Conservation (phyloP, 176 grass and related monocot genomes). For the Dendrocalamus sinicus region DNA sequence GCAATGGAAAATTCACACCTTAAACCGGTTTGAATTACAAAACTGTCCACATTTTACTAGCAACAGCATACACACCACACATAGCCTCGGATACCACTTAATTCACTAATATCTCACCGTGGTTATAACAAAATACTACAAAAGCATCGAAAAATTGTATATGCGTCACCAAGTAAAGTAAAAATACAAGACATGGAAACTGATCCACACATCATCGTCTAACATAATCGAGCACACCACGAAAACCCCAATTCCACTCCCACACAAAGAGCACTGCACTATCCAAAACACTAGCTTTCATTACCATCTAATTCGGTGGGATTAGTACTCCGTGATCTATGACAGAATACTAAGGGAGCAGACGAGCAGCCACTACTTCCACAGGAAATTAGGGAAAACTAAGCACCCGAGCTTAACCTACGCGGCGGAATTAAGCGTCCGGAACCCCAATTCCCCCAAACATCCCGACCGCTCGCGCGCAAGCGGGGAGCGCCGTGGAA, state of each 20-base stretch:
- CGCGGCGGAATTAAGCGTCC: slow-evolving; percentile 27
- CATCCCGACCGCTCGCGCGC: background rate
- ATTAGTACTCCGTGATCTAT: slow-evolving; percentile 4
- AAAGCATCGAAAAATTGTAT: background rate
- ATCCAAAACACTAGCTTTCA: background rate
- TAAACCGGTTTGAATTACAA: background rate
- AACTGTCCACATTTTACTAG: slow-evolving; percentile 45
- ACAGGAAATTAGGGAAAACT: background rate
- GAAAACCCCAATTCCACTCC: slow-evolving; percentile 35
- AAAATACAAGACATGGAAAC: background rate
- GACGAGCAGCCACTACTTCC: background rate
- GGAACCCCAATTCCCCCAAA: slow-evolving; percentile 45
- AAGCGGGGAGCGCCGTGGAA: background rate
- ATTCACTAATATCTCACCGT: slow-evolving; percentile 10
- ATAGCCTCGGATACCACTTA: background rate
- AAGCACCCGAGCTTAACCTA: slow-evolving; percentile 39
- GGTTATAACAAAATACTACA: background rate
- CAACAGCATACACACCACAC: background rate
- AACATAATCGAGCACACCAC: background rate
- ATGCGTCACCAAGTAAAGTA: background rate
- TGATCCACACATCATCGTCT: background rate
- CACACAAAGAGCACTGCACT: background rate
- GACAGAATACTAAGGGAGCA: background rate
- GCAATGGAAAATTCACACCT: background rate
- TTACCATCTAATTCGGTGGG: background rate